phyloP scores from a whole-genome alignment of 163 green algal genomes.

The Scenedesmus sp. region DNA sequence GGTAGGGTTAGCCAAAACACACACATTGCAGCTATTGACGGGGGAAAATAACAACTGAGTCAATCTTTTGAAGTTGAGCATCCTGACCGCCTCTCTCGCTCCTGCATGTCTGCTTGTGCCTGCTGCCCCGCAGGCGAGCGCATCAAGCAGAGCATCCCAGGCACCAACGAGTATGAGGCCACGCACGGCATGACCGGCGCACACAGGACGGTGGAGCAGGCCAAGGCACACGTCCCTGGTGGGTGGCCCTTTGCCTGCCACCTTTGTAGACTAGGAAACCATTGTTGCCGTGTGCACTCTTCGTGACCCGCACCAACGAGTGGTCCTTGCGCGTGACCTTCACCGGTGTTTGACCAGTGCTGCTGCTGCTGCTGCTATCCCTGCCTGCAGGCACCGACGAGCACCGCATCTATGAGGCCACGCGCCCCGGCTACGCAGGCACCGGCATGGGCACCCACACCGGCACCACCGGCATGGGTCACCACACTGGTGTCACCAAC shows the following conservation, averaged over 20 bases:
- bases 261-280: no score
- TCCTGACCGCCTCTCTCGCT: not conserved
- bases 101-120: no score
- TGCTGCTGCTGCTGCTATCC: not conserved
- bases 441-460: not conserved
- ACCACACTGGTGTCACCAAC: not conserved
- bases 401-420: slow-evolving; percentile 41
- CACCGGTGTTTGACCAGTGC: not conserved
- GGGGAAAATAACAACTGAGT: no score
- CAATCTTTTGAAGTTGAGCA: no score
- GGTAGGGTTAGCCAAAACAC: no score
- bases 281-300: no score
- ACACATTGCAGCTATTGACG: no score
- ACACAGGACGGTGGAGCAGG: slow-evolving; percentile 12
- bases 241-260: no score
- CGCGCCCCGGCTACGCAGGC: not conserved
- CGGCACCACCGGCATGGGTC: not conserved
- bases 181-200: slow-evolving; percentile 38
- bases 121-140: not conserved
- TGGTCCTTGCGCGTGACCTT: no score
- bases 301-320: no score
- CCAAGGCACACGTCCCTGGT: slow-evolving; percentile 32
- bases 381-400: slow-evolving; percentile 38
- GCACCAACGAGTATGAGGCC: slow-evolving; percentile 34
- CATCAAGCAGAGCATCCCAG: slow-evolving; percentile 35